Base-by-base conservation (phyloP, 495 filamentous ascomycete genomes). In the Melanomma pulvis-pyrius region DNA sequence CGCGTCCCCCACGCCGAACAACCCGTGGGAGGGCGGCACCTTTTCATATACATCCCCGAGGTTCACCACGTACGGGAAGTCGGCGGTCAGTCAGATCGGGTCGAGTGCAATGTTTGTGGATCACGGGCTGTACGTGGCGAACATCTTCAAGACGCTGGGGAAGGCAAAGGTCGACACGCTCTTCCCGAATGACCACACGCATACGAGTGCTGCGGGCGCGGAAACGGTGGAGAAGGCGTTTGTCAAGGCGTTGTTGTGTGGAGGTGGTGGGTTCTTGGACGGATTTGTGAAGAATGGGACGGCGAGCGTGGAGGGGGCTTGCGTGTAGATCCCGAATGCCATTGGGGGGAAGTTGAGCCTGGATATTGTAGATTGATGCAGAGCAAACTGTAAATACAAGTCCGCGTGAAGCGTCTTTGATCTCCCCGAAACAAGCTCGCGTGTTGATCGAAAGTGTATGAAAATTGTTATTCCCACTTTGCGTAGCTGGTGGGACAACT, bases 151-250 rank as follows among this genome's bases (percentile, higher is more conserved):
- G 65, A 69, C 75, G 48, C 59, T 88, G 67, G 80, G 81, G 3
- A 65, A 56, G 34, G 77, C 80, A 7, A 81, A 75, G 19, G 76
- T 78, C 1, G 78, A 80, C 68, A 75, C 78, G 0, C 83, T 83
- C 65, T 90, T 79, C 71, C 85, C 86, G 0, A 77, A 76, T 28
- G 87, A 89, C 68, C 85, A 89, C 73, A 89, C 86, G 7, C 87
- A 90, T 74, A 89, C 87, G 1, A 86, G 80, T 66, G 75, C 83
- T 0, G 76, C 69, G 36, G 87, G 87, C 0, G 86, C 87, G 2
- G 76, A 83, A 64, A 76, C 84, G 5, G 84, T 87, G 15, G 81
- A 82, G 0, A 79, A 83, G 68, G 84, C 85, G 34, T 90, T 89
- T 72, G 81, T 86, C 55, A 86, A 87, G 77, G 87, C 79, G 0